phyloP scores from a whole-genome alignment of 441 rosid species.

The Erodium chrysanthum region DNA sequence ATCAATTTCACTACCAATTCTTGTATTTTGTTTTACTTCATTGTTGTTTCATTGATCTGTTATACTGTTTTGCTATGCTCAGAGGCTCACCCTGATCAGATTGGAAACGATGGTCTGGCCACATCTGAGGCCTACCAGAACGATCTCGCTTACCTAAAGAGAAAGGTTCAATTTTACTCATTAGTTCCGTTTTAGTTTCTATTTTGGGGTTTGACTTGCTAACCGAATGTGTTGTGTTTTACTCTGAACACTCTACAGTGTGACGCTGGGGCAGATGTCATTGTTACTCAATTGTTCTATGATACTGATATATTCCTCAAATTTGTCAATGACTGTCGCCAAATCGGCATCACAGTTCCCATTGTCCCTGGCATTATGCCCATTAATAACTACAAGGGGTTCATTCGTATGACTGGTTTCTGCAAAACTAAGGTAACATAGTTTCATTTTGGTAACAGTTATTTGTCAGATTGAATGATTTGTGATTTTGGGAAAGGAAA shows the following conservation, averaged over 20 bases:
- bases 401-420: slow-evolving; percentile 92
- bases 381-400: slow-evolving; percentile 87
- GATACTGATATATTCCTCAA: slow-evolving; percentile 86
- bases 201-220: background rate
- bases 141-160: slow-evolving; percentile 83
- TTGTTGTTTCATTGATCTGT: slow-evolving; percentile 1
- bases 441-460: background rate
- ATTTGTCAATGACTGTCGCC: slow-evolving; percentile 83
- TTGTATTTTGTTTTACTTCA: background rate
- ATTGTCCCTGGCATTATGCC: slow-evolving; percentile 99
- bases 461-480: background rate
- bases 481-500: background rate
- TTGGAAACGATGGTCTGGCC: slow-evolving; percentile 58
- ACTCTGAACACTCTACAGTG: slow-evolving; percentile 31
- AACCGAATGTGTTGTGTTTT: background rate
- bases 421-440: slow-evolving; percentile 77
- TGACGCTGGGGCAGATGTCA: slow-evolving; percentile 94
- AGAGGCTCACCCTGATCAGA: slow-evolving; percentile 94
- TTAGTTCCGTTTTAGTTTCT: background rate
- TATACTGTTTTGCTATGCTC: slow-evolving; percentile 7
- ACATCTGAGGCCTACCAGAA: slow-evolving; percentile 55
- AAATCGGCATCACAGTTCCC: slow-evolving; percentile 81
- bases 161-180: slow-evolving; percentile 37
- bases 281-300: slow-evolving; percentile 78
- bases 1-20: no score